Evolutionary conservation across 306 rosid species (phyloP), one percentile per base, ranked within the genome.

Genomic region (Cercis canadensis): DNA sequence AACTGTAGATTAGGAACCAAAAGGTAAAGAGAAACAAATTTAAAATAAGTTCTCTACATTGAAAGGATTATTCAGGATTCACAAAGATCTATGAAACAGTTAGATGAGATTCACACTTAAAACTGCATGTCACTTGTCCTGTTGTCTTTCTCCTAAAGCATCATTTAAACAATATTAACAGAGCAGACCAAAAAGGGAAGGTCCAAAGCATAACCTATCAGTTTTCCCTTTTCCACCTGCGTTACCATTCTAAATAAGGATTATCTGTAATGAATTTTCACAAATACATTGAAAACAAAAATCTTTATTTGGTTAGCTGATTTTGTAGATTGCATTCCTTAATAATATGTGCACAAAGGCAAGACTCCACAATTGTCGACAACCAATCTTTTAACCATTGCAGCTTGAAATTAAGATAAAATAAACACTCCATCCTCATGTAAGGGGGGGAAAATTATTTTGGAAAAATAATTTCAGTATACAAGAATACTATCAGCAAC

Each of bases 91-190:
- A 57, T 54, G 52, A 55, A 63, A 53, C 39, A 29, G 39, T 57
- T 58, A 17, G 41, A 73, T 17, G 13, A 71, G 68, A 56, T 18
- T 49, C 51, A 72, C 21, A 33, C 58, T 43, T 24, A 50, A 8
- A 58, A 49, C 54, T 34, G 49, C 18, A 57, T 50, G 32, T 39
- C 5, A 56, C 51, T 41, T 49, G 65, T 64, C 61, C 34, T 6
- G 33, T 8, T 32, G 15, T 14, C 31, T 17, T 40, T 46, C 43
- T 49, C n/a, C 58, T 34, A 14, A 56, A 64, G 32, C 40, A 55
- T 57, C 43, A 45, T 43, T 32, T 64, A 64, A 73, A 63, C 64
- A 73, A 54, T 51, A 62, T 41, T 14, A 33, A 49, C 39, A 51
- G 54, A 29, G 36, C 10, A n/a, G 5, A 52, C 34, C 8, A 29